Evolutionary conservation across 2,329 filamentous ascomycete genomes (phyloP).

Genomic region (Cercospora sp.): DNA sequence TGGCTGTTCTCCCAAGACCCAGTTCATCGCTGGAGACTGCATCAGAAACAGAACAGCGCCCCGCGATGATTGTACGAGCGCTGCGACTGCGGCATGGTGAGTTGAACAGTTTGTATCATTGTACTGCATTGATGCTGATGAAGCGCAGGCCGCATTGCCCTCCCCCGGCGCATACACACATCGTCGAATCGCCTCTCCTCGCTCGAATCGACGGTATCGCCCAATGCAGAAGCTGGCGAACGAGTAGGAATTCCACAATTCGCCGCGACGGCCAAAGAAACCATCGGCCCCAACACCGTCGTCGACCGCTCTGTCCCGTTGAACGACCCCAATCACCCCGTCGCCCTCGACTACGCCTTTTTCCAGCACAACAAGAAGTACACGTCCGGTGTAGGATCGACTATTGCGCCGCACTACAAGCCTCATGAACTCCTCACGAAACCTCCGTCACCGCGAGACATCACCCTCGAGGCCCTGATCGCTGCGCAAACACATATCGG

Average conservation of each 20-base stretch:
- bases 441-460: constrained; percentile 74
- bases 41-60: not conserved
- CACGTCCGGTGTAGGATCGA: constrained; percentile 43
- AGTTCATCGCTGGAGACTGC: not conserved
- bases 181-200: constrained; percentile 35
- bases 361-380: constrained; percentile 46
- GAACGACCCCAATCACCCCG: constrained; percentile 39
- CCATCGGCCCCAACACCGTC: constrained; percentile 16
- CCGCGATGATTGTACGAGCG: constrained; percentile 48
- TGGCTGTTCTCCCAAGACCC: not conserved
- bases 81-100: constrained; percentile 45
- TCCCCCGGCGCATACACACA: constrained; percentile 37
- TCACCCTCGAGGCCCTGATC: constrained; percentile 88
- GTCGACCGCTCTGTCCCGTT: constrained; percentile 37
- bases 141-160: constrained; percentile 42
- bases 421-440: constrained; percentile 67
- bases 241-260: constrained; percentile 12
- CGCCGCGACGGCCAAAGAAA: constrained; percentile 10
- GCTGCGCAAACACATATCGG: constrained; percentile 86
- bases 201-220: constrained; percentile 28
- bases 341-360: constrained; percentile 46
- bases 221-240: constrained; percentile 12
- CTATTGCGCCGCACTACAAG: constrained; percentile 57
- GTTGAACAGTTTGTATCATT: not conserved
- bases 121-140: constrained; percentile 6